A percentile compares a stretch with the other conserved stretches of the same genome.
Evolutionary conservation across 371 early-diverging fungal species (phyloP).

Genomic region (Rhizomucor pusillus): DNA sequence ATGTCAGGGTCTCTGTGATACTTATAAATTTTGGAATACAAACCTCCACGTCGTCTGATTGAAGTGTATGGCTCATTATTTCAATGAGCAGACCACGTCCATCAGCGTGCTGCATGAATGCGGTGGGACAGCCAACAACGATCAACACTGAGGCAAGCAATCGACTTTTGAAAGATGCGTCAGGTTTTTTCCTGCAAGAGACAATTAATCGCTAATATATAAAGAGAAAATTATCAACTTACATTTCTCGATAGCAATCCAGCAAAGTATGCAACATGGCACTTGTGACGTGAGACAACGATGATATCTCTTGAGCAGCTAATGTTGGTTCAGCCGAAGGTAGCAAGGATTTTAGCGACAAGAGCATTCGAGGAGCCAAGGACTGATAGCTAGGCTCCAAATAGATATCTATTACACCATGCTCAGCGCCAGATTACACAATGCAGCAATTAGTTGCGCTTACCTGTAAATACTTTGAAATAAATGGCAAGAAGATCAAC

Average conservation of each 20-base stretch:
- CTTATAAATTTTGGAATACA: background rate
- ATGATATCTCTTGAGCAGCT: conserved; percentile 14
- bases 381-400: conserved; percentile 28
- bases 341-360: conserved; percentile 41
- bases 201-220: background rate
- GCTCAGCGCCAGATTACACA: background rate
- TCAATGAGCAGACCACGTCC: conserved; percentile 23
- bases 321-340: conserved; percentile 32
- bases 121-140: conserved; percentile 42
- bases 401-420: conserved; percentile 21
- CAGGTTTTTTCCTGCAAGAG: conserved; percentile 7
- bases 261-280: conserved; percentile 34
- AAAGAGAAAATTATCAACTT: conserved; percentile 16
- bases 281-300: conserved; percentile 30
- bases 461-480: conserved; percentile 39
- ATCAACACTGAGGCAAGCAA: conserved; percentile 40
- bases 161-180: conserved; percentile 31
- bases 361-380: conserved; percentile 39
- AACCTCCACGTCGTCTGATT: conserved; percentile 31
- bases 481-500: conserved; percentile 46
- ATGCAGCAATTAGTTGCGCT: background rate
- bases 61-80: conserved; percentile 24
- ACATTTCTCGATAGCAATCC: background rate
- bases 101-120: conserved; percentile 22
- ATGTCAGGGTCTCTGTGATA: background rate